A percentile compares a stretch with the other conserved stretches of the same genome.
These are phyloP conservation scores for Spergularia bocconei DNA, from an alignment of 148 eudicot species.

Conservation along the genomic window DNA sequence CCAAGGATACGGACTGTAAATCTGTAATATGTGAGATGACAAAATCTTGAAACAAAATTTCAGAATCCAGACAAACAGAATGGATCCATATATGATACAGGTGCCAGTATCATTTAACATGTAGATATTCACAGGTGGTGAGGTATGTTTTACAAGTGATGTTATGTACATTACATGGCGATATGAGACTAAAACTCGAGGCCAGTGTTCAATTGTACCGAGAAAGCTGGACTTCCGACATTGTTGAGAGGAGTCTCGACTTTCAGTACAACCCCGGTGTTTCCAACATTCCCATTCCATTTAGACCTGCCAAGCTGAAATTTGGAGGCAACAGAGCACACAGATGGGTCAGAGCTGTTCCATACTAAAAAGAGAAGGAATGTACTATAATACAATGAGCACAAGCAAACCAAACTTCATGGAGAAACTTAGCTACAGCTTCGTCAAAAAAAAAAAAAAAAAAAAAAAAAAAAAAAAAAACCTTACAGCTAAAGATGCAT, in stretches of 20 bases:
- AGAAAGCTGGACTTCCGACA: conserved; percentile 67
- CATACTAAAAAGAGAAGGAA: background rate
- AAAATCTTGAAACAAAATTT: conserved; percentile 27
- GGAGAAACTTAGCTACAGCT: conserved; percentile 12
- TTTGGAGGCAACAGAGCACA: background rate
- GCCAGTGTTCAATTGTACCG: conserved; percentile 88
- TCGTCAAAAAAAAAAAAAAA: no score
- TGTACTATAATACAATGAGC: background rate
- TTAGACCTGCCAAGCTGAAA: conserved; percentile 91
- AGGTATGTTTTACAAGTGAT: conserved; percentile 24
- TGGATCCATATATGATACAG: conserved; percentile 20
- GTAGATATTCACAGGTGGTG: conserved; percentile 25
- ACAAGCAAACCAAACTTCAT: background rate
- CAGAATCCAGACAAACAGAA: conserved; percentile 30
- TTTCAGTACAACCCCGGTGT: conserved; percentile 72
- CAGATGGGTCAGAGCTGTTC: conserved; percentile 1
- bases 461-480: no score
- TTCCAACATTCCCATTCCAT: conserved; percentile 95
- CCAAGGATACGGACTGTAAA: no score
- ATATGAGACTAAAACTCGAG: conserved; percentile 57
- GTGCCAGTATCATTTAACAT: background rate
- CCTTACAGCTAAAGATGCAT: conserved; percentile 73
- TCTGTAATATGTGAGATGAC: background rate
- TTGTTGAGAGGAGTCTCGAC: conserved; percentile 76
- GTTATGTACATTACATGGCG: conserved; percentile 35